A percentile compares a stretch with the other conserved stretches of the same genome.
Evolutionary conservation across 352 stramenopile genomes (phyloP).

Genomic region (Pythium brassicae): DNA sequence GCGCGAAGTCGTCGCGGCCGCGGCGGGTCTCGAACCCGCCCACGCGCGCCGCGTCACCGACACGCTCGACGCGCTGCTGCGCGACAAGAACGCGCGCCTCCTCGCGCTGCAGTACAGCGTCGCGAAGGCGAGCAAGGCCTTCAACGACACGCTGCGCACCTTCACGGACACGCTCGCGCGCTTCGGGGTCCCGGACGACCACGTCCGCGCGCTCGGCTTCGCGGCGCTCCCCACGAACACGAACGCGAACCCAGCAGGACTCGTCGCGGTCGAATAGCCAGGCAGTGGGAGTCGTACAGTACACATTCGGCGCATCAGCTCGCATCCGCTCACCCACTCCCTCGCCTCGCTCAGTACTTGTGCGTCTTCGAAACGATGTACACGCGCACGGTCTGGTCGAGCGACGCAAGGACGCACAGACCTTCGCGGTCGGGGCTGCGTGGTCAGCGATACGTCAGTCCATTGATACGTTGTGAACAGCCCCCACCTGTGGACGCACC

Average conservation of each 20-base stretch:
- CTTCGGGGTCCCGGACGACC: constrained; percentile 74
- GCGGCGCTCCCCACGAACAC: constrained; percentile 43
- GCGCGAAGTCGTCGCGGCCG: constrained; percentile 65
- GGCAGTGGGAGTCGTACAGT: background rate
- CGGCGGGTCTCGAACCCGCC: constrained; percentile 63
- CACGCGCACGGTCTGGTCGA: constrained; percentile 94
- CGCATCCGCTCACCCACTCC: background rate
- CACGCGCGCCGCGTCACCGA: constrained; percentile 68
- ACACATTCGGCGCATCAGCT: too few relatives aligned
- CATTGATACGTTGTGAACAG: too few relatives aligned
- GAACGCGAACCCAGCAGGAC: constrained; percentile 65
- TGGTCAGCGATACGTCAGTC: too few relatives aligned
- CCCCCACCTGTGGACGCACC: too few relatives aligned
- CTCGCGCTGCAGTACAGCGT: constrained; percentile 58
- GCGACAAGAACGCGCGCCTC: constrained; percentile 56
- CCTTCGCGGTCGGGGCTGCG: constrained; percentile 88
- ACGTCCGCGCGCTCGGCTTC: constrained; percentile 64
- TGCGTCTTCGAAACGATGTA: constrained; percentile 96
- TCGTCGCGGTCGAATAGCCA: constrained; percentile 46
- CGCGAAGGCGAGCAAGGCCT: constrained; percentile 71
- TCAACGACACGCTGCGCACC: constrained; percentile 73
- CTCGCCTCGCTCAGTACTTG: constrained; percentile 74
- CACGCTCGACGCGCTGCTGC: constrained; percentile 58
- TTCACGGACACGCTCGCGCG: constrained; percentile 59
- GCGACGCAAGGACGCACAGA: constrained; percentile 86